Conservation (phyloP, 768 basidiomycete species). For the Lanmaoa rubissima region DNA sequence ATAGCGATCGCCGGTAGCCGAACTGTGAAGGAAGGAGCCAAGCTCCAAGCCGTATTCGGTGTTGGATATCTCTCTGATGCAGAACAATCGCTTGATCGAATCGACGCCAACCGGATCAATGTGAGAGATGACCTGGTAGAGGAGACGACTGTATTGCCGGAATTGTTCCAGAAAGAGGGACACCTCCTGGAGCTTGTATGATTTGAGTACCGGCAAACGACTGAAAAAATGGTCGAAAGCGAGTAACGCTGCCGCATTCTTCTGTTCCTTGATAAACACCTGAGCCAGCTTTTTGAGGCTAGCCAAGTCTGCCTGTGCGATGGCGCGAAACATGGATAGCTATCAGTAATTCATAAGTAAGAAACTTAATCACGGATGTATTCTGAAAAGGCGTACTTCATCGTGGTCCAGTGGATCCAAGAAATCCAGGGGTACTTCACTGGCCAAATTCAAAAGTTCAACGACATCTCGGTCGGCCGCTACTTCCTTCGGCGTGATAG, state of each 20-base stretch:
- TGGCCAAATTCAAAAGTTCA: constrained; percentile 27
- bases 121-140: neutral
- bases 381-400: constrained; percentile 8
- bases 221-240: constrained; percentile 7
- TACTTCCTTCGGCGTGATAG: constrained; percentile 16
- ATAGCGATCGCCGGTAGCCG: neutral
- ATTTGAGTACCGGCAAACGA: constrained; percentile 15
- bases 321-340: constrained; percentile 36
- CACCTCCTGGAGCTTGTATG: constrained; percentile 19
- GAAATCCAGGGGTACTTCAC: constrained; percentile 2
- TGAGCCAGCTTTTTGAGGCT: constrained; percentile 34
- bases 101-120: neutral
- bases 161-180: constrained; percentile 1
- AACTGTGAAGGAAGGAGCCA: constrained; percentile 7
- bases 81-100: constrained; percentile 30
- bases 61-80: constrained; percentile 6
- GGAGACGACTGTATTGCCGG: neutral
- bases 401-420: constrained; percentile 4
- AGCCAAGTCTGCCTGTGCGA: constrained; percentile 20
- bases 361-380: neutral
- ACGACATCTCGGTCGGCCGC: neutral
- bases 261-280: constrained; percentile 21
- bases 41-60: constrained; percentile 3
- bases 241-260: constrained; percentile 5
- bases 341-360: neutral